A percentile compares a stretch with the other conserved stretches of the same genome.
These are phyloP conservation scores for Tetracentron sinense DNA, from an alignment of 164 flowering plant genomes.

Conservation along the genomic window DNA sequence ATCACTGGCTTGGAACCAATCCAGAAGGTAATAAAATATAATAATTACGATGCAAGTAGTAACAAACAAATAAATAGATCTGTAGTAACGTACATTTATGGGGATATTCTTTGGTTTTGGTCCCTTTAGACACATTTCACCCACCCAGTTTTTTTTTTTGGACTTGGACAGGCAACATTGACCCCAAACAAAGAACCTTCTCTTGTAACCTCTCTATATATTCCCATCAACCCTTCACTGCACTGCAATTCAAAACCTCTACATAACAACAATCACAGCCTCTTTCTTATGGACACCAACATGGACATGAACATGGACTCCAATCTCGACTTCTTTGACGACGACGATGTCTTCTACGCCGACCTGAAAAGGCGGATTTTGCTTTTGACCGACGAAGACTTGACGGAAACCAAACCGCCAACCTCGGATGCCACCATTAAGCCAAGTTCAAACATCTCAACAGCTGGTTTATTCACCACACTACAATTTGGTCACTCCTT, in stretches of 20 bases:
- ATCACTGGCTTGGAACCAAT: background rate
- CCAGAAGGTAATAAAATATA: background rate
- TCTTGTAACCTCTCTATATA: background rate
- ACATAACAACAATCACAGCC: background rate
- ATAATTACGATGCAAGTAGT: background rate
- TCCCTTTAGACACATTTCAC: slow-evolving; percentile 19
- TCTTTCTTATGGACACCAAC: slow-evolving; percentile 1
- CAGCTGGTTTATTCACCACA: background rate
- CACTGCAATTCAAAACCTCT: too few relatives aligned
- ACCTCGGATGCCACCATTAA: background rate
- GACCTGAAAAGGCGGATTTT: slow-evolving; percentile 44
- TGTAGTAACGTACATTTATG: slow-evolving; percentile 9
- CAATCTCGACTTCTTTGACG: slow-evolving; percentile 7
- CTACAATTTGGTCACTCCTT: too few relatives aligned
- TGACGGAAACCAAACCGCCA: background rate
- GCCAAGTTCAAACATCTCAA: background rate
- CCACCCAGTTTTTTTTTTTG: background rate
- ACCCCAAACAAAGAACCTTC: slow-evolving; percentile 13
- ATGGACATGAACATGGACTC: slow-evolving; percentile 10
- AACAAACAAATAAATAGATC: background rate
- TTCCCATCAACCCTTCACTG: background rate
- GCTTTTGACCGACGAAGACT: slow-evolving; percentile 41
- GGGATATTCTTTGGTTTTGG: slow-evolving; percentile 12
- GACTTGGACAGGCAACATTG: slow-evolving; percentile 15
- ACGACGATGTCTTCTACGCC: slow-evolving; percentile 37